Evolutionary conservation across 2,329 filamentous ascomycete genomes (phyloP), one percentile per base, ranked within the genome.

Genomic region (Fusarium sp.): DNA sequence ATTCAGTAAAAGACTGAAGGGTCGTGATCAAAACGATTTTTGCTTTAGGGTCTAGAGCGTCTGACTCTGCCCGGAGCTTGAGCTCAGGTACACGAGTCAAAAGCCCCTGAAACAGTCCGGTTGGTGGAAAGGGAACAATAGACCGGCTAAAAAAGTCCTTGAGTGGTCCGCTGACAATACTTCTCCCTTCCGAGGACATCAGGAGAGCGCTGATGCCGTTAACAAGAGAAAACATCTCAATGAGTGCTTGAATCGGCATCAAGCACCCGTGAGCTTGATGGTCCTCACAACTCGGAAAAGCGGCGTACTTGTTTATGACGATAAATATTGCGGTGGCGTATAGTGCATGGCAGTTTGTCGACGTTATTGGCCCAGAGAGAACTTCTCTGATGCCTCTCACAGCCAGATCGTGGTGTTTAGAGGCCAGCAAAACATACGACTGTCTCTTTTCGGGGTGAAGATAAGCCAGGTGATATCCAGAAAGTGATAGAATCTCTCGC

Each of bases 301-400:
- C 66, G 0, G 74, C 74, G 9, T 76, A 76, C 14, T 72, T 73
- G 2, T 76, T 70, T 14, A 76, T 57, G 0, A 75, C 72, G n/a
- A 76, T 66, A 0, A 76, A 67, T 0, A 73, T 68, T 0, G 74
- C 72, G 1, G 60, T 71, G 0, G 69, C 60, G 5, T 72, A 76
- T 0, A 76, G n/a, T 0, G 71, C 67, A 9, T 76, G 74, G 13
- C 74, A 76, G 5, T 71, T 76, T 0, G 20, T 38, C 0, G 64
- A 58, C 0, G 52, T 76, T 1, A 75, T 58, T 0, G 56, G 42
- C 2, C 65, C 65, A 0, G 69, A 64, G 0, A 76, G 18, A 0
- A 69, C 71, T 67, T 73, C 62, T 40, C 74, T 65, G 2, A 76
- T 70, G 1, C 74, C 74, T 0, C 66, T 60, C 0, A 76, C 42